Percentiles rank a stretch among this genome's conserved stretches.
These are phyloP conservation scores for Irpex sp. DNA, from an alignment of 1,284 basidiomycete species.

Conservation along the genomic window DNA sequence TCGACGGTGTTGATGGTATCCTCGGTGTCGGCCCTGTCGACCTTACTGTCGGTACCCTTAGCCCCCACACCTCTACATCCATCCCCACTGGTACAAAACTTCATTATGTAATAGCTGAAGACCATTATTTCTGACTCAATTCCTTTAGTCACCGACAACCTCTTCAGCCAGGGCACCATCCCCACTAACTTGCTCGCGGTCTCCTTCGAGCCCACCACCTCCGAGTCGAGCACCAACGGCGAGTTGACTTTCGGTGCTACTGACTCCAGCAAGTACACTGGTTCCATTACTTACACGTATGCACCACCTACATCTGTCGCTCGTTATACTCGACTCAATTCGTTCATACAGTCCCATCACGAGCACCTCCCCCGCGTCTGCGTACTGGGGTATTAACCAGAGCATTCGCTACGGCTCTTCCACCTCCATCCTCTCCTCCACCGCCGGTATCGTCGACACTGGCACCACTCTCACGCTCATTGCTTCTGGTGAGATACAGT, in stretches of 20 bases:
- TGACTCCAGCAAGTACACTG: conserved; percentile 45
- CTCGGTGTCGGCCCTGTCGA: conserved; percentile 48
- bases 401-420: conserved; percentile 19
- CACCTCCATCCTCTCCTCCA: conserved; percentile 20
- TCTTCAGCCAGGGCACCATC: conserved; percentile 31
- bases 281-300: conserved; percentile 35
- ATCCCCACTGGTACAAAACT: conserved; percentile 16
- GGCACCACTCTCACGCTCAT: conserved; percentile 33
- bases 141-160: conserved; percentile 41
- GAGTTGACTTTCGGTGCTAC: conserved; percentile 40
- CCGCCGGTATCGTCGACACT: conserved; percentile 28
- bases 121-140: neutral
- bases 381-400: conserved; percentile 25
- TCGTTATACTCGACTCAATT: too few species aligned
- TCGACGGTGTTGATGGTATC: conserved; percentile 45
- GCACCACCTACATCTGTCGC: conserved; percentile 1
- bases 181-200: conserved; percentile 36
- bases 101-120: neutral
- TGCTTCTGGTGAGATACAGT: conserved; percentile 24
- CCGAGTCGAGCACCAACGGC: conserved; percentile 20
- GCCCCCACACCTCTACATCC: conserved; percentile 13
- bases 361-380: conserved; percentile 31
- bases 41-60: conserved; percentile 31
- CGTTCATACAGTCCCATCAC: conserved; percentile 21
- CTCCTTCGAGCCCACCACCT: conserved; percentile 41